A percentile compares a stretch with the other conserved stretches of the same genome.
Evolutionary conservation across 2,329 filamentous ascomycete genomes (phyloP).

Genomic region (Tricladium varicosporioides): DNA sequence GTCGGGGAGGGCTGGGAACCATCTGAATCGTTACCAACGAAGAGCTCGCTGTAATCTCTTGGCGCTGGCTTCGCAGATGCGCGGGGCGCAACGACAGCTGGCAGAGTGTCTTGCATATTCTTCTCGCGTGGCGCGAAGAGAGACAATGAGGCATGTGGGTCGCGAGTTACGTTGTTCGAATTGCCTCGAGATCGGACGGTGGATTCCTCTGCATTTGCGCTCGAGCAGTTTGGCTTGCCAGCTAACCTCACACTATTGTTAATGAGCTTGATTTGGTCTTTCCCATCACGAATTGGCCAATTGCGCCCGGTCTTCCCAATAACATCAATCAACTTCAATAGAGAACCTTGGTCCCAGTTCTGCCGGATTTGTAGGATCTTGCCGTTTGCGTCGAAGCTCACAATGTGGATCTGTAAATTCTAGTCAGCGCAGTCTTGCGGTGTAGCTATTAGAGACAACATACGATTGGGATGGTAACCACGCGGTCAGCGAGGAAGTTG

Average conservation of each 20-base stretch:
- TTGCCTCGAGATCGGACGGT: constrained; percentile 48
- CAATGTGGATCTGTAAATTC: constrained; percentile 71
- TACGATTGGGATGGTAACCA: constrained; percentile 79
- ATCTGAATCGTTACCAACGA: constrained; percentile 44
- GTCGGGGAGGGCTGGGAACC: constrained; percentile 23
- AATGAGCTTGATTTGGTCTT: constrained; percentile 79
- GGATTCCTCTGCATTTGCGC: constrained; percentile 34
- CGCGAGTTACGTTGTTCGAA: constrained; percentile 55
- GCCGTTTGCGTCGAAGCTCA: constrained; percentile 72
- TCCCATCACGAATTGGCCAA: constrained; percentile 90
- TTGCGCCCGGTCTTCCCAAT: constrained; percentile 88
- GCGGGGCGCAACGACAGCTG: constrained; percentile 60
- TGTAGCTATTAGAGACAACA: constrained; percentile 9
- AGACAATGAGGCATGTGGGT: constrained; percentile 69
- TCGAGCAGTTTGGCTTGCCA: constrained; percentile 37
- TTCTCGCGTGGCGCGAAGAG: constrained; percentile 71
- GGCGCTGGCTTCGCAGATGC: constrained; percentile 68
- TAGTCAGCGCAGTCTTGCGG: constrained; percentile 15
- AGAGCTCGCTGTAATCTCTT: constrained; percentile 69
- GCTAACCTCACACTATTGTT: constrained; percentile 54
- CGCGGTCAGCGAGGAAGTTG: constrained; percentile 85
- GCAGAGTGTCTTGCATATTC: constrained; percentile 47
- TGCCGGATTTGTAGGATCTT: constrained; percentile 86
- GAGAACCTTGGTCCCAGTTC: constrained; percentile 91
- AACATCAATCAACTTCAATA: constrained; percentile 90